Evolutionary conservation across 1,284 basidiomycete genomes (phyloP), one percentile per base, ranked within the genome.

Genomic region (Fomitopsis pinicola): DNA sequence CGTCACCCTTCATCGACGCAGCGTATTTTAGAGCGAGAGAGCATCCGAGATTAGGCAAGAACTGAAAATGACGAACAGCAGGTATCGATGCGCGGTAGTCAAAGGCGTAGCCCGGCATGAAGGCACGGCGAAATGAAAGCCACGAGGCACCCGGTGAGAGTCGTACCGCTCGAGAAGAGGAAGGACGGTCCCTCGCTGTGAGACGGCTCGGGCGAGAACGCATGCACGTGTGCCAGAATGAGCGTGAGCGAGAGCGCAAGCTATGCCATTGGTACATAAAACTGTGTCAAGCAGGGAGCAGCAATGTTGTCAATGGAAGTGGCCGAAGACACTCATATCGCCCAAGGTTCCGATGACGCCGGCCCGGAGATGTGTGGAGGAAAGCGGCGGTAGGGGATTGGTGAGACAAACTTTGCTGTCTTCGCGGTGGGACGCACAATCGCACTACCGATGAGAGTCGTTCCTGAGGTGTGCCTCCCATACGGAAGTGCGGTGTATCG

Each of bases 111-210:
- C 35, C 52, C 35, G 35, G 52, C n/a, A 2, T 53, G 44, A 60
- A 56, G 40, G 52, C 15, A 55, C 19, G 3, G 61, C 35, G 55
- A 50, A 61, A 72, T 73, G 68, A 72, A 73, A 67, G 55, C 33
- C 71, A 71, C 69, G 71, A 62, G 68, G 69, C 64, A 68, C 59
- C 22, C 66, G 69, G 67, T 63, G 64, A 64, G 62, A 67, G 33
- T 42, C 33, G 42, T 50, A 35, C 33, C 8, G 33, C 26, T 52
- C 19, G 36, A 10, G 58, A 68, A 62, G 63, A 63, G 66, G 70
- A 61, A 71, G 54, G 65, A 64, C 59, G 3, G 52, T 38, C 68
- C 69, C 61, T 61, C 52, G 55, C 59, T 48, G 59, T 55, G 61
- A 54, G 59, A 62, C 58, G 35, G 22, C 60, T 63, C 54, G 57